phyloP scores from a whole-genome alignment of 306 rosid genomes.

The Fagus crenata region DNA sequence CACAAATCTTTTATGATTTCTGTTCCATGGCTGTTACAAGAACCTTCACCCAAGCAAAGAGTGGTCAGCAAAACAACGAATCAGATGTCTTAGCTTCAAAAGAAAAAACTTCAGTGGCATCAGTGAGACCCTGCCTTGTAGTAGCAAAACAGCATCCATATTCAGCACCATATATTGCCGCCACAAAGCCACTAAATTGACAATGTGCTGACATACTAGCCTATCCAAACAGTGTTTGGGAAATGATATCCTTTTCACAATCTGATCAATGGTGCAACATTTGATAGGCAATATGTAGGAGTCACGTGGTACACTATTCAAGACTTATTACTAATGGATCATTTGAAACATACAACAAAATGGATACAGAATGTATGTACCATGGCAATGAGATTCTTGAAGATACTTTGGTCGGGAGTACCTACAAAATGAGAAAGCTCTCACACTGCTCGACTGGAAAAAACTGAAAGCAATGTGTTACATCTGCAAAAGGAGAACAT shows the following conservation, averaged over 20 bases:
- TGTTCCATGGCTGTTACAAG: background rate
- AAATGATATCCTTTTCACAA: slow-evolving; percentile 28
- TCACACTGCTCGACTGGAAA: slow-evolving; percentile 43
- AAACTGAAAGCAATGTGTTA: slow-evolving; percentile 34
- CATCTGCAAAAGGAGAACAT: slow-evolving; percentile 42
- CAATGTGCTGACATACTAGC: slow-evolving; percentile 15
- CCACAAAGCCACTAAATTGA: slow-evolving; percentile 7
- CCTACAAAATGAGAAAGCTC: slow-evolving; percentile 38
- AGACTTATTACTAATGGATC: slow-evolving; percentile 28
- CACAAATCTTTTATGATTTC: background rate
- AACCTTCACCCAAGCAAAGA: background rate
- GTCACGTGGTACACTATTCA: slow-evolving; percentile 38
- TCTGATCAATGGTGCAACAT: slow-evolving; percentile 19
- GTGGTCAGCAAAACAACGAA: background rate
- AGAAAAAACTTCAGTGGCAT: background rate
- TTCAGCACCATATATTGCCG: slow-evolving; percentile 14
- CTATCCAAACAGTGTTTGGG: slow-evolving; percentile 9
- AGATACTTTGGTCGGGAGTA: slow-evolving; percentile 48
- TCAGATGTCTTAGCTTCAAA: too few relatives aligned
- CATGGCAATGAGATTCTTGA: slow-evolving; percentile 27
- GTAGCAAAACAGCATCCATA: slow-evolving; percentile 13
- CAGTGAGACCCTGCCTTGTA: background rate
- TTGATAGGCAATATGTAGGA: slow-evolving; percentile 16
- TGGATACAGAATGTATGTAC: slow-evolving; percentile 21
- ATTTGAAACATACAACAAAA: slow-evolving; percentile 24